Base-by-base conservation (phyloP, 352 stramenopile genomes). In the Globisporangium solare region DNA sequence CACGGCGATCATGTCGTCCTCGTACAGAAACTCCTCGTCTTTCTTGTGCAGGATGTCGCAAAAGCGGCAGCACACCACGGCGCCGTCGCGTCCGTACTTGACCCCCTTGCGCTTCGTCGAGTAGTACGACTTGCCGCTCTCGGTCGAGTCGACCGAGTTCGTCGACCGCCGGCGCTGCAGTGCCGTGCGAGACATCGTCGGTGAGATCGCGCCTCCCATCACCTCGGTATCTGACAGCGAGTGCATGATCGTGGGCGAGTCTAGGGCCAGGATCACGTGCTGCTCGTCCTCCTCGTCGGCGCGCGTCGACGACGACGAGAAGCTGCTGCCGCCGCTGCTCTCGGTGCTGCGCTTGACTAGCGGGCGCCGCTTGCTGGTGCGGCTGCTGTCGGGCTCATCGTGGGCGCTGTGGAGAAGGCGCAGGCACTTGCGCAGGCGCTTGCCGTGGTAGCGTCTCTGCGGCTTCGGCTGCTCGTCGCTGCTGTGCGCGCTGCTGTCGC, bases 11-110 rank as follows among this genome's bases (percentile, higher is more conserved):
- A 74, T 62, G 14, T 85, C 76, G 64, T 95, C 83, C 57, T 95
- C 73, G 58, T 92, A 93, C 18, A 95, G 57, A 54, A 94, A 89
- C 3, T 83, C 68, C 42, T 89, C 79, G 50, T 78, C 66, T 27
- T 75, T 67, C 0, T 70, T 69, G 42, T 71, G 59, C 39, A 94
- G 61, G 50, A 94, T 94, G n/a, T 92, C 77, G 48, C 85, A 94
- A 66, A 93, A 94, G 45, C 84, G 84, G 47, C 85, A 94, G 56
- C 70, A 80, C 13, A 89, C 63, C 17, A 94, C 54, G n/a, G 58
- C 58, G 20, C 81, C 80, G 56, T 93, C 71, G 45, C 65, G 60
- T 6, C 55, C 57, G 63, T 94, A 94, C 54, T 68, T 83, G 20
- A 94, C 85, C 22, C 85, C 85, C 58, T 94, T 94, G 11, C 66